Evolutionary conservation across 352 stramenopile genomes (phyloP), one percentile per base, ranked within the genome.

Genomic region (Aphanomyces invadans): DNA sequence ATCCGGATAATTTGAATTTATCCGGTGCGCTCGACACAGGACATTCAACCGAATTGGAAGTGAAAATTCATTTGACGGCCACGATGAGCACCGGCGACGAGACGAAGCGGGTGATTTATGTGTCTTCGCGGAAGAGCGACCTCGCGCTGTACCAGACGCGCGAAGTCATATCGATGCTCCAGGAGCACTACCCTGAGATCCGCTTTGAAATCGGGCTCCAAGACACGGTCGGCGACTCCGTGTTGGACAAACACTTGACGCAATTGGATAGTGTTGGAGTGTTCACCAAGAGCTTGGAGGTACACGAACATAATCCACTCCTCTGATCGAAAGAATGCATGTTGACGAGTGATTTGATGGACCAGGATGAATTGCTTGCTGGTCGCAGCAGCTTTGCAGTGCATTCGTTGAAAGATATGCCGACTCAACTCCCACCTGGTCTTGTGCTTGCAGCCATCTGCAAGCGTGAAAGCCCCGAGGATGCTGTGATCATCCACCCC

Each of bases 371-470:
- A 10, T 70, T 96, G 59, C 63, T 94, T 12, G 66, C 73, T 15
- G 79, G 83, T 23, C 76, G 74, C 1, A 82, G 75, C 49, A 82
- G 85, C 64, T 90, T 93, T n/a, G 87, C 86, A 1, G 87, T 96
- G 19, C 87, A 96, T 71, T 96, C 83, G 33, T 74, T 96, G 15
- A 96, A 96, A 68, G 87, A 96, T 61, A 94, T 96, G 86, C 86
- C 87, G 4, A 96, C 86, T 61, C 80, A 72, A 39, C 77, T 96
- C 11, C 87, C 87, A 0, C 48, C 78, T 7, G 86, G 84, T 7
- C 83, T 96, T 36, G 76, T 93, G 54, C 76, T 96, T 26, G 86
- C 71, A 33, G 85, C 80, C 21, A 92, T 96, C 63, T 86, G 76
- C 54, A 85, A 92, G 71, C 84, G 87, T 25, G 85, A 92, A 69